Conservation (phyloP, 306 rosid genomes). For the Adenanthera pavonina region DNA sequence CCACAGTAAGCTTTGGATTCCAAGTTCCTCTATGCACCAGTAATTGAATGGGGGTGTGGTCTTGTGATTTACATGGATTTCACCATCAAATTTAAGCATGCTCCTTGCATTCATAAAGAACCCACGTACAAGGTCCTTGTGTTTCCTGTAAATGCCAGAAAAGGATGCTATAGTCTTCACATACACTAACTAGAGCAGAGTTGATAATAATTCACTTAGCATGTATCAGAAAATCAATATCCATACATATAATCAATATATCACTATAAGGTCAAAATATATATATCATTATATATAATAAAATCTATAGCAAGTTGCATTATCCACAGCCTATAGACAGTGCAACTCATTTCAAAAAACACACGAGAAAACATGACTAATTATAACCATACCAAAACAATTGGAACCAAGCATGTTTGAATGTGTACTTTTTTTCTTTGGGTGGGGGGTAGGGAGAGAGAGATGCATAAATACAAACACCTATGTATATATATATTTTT, state of each 20-base stretch:
- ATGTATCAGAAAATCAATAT: too few relatives aligned
- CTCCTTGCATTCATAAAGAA: conserved; percentile 56
- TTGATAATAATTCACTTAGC: neutral
- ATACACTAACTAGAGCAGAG: neutral
- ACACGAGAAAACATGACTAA: neutral
- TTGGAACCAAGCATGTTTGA: neutral
- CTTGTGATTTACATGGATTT: conserved; percentile 72
- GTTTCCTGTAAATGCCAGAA: conserved; percentile 51
- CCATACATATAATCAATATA: neutral
- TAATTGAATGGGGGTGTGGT: conserved; percentile 41
- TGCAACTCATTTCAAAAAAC: neutral
- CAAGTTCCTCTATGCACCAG: conserved; percentile 55
- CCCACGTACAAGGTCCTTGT: conserved; percentile 51
- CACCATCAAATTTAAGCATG: conserved; percentile 59
- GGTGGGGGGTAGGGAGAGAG: neutral
- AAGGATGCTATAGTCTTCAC: neutral
- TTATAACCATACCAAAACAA: neutral
- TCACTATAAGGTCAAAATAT: neutral
- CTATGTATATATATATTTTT: too few relatives aligned
- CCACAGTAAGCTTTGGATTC: conserved; percentile 31
- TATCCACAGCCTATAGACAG: neutral
- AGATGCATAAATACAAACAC: neutral
- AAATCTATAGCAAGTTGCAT: too few relatives aligned
- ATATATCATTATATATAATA: too few relatives aligned
- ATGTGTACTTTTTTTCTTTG: neutral